Base-by-base conservation (phyloP, 495 filamentous ascomycete species). In the Podospora appendiculata region DNA sequence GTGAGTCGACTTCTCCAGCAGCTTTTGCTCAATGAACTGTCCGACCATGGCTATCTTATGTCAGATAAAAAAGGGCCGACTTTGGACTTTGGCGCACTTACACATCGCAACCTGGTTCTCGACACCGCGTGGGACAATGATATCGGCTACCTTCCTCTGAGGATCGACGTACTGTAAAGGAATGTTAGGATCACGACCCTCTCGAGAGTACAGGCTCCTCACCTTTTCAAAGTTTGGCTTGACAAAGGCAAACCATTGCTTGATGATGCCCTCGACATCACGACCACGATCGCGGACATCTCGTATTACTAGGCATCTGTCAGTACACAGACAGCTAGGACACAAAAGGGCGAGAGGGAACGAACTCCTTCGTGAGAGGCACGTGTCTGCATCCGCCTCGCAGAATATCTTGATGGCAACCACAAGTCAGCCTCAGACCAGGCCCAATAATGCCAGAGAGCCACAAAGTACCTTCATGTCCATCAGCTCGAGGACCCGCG, bases 221-320 rank as follows among this genome's bases (percentile, higher is more conserved):
- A 68, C 74, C 63, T 75, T 77, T 51, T 90, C 86, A 58, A 90
- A 96, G 53, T 96, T 96, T 4, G 93, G 93, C 68, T 98, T 98
- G 8, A 98, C 93, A 67, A 85, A 98, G 36, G 67, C 66, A 64
- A 96, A 96, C 93, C 93, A 98, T 68, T 98, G 93, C 67, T 97
- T 97, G 61, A 97, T 91, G 61, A 90, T 91, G 39, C 93, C 93
- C 56, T 95, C 88, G 51, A 96, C 83, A 53, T 94, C 89, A 49
- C 91, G 77, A 8, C 88, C 89, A 58, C 91, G 78, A 58, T 94
- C 86, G 55, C 76, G 78, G 13, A 95, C 87, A 71, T 96, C 91
- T 58, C 91, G 87, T 39, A 91, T 66, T 55, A 96, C 89, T 95
- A 46, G 7, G 45, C 8, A 12, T 13, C 13, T 18, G 50, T 57